These are phyloP conservation scores for Podaxis mareebaensis DNA, from an alignment of 768 basidiomycete genomes.

Conservation along the genomic window DNA sequence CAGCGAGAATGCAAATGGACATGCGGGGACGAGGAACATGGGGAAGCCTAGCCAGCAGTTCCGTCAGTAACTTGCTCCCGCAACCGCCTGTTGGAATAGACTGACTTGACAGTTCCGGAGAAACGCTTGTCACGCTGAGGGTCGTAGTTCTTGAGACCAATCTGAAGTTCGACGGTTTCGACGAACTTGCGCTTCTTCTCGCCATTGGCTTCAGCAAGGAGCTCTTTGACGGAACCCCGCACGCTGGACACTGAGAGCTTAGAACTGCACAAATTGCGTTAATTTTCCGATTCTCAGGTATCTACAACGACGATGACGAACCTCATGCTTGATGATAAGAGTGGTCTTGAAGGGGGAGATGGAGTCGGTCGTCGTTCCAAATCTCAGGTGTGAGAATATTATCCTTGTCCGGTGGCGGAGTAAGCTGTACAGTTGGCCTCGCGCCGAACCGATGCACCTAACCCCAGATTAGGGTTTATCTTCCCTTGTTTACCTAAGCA, in stretches of 20 bases:
- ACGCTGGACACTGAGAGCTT: constrained; percentile 99
- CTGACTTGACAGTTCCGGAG: constrained; percentile 96
- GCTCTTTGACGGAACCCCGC: constrained; percentile 95
- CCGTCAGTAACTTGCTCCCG: constrained; percentile 14
- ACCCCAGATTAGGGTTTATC: not conserved
- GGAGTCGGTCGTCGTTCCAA: not conserved
- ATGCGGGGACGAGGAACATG: constrained; percentile 98
- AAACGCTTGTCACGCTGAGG: constrained; percentile 99
- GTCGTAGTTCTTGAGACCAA: constrained; percentile 98
- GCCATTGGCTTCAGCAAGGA: constrained; percentile 79
- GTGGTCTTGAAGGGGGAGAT: constrained; percentile 27
- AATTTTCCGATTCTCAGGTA: not conserved
- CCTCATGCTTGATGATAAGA: constrained; percentile 27
- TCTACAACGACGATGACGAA: constrained; percentile 15
- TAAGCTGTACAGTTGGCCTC: constrained; percentile 15
- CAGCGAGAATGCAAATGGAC: constrained; percentile 99
- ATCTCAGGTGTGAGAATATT: constrained; percentile 3
- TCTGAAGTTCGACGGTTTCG: constrained; percentile 95
- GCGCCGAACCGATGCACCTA: not conserved
- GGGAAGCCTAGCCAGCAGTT: constrained; percentile 68
- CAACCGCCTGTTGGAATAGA: constrained; percentile 6
- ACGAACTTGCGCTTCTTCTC: constrained; percentile 94
- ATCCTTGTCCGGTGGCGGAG: constrained; percentile 13
- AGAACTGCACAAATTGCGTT: constrained; percentile 36
- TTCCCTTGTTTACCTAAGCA: constrained; percentile 6